Percentiles rank a stretch among this genome's conserved stretches.
Evolutionary conservation across 2,329 filamentous ascomycete species (phyloP).

Genomic region (Coniochaeta pulveracea): DNA sequence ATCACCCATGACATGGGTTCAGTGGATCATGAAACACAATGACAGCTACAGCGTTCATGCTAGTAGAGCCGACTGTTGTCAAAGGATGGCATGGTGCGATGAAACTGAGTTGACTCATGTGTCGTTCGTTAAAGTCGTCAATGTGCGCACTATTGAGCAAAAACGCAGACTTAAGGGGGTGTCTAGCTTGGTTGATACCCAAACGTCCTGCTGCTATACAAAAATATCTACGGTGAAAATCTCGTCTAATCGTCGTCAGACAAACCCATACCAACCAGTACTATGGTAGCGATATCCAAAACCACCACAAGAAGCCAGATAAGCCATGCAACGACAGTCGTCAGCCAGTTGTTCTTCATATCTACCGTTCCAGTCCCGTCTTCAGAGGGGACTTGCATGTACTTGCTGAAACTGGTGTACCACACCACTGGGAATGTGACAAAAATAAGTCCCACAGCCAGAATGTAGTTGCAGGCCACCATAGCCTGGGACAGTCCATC

Average conservation of each 20-base stretch:
- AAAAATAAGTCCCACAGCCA: conserved; percentile 17
- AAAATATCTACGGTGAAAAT: no score
- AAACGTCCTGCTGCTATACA: no score
- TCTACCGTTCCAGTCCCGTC: conserved; percentile 8
- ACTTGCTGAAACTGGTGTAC: conserved; percentile 15
- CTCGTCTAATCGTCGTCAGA: conserved; percentile 7
- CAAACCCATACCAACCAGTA: conserved; percentile 12
- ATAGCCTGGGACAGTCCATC: conserved; percentile 16
- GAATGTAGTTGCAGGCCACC: conserved; percentile 16
- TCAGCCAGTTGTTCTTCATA: conserved; percentile 10
- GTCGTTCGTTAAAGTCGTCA: no score
- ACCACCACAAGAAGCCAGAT: conserved; percentile 13
- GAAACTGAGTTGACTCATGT: no score
- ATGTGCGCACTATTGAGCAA: no score
- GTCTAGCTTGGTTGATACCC: no score
- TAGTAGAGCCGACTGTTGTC: no score
- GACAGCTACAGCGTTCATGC: no score
- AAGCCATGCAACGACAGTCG: conserved; percentile 10
- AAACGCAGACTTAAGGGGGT: no score
- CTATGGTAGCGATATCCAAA: conserved; percentile 14
- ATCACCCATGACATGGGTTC: no score
- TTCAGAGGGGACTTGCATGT: conserved; percentile 15
- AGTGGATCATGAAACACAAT: no score
- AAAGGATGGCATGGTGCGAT: no score
- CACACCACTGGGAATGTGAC: conserved; percentile 18